These are phyloP conservation scores for Ceratobasidium sp. DNA, from an alignment of 1,284 basidiomycete genomes.

Conservation along the genomic window DNA sequence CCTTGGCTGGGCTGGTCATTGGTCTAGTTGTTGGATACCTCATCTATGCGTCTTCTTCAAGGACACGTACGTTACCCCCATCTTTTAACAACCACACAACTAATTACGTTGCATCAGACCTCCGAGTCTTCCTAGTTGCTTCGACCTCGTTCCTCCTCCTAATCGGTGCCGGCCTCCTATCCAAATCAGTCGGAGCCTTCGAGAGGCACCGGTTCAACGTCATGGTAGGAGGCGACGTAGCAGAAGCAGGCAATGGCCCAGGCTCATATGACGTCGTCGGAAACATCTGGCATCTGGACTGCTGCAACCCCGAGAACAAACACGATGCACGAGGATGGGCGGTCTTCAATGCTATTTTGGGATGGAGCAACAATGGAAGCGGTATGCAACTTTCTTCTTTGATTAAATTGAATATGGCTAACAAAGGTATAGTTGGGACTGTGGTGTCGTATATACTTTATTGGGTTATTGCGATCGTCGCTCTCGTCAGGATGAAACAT, in stretches of 20 bases:
- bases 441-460: constrained; percentile 80
- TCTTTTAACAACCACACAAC: background rate
- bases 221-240: constrained; percentile 48
- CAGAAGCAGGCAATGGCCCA: constrained; percentile 51
- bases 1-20: constrained; percentile 79
- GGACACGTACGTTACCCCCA: constrained; percentile 64
- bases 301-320: constrained; percentile 76
- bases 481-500: constrained; percentile 74
- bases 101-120: constrained; percentile 54
- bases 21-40: constrained; percentile 73
- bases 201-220: constrained; percentile 71
- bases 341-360: constrained; percentile 77
- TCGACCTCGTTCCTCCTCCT: constrained; percentile 90
- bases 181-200: constrained; percentile 72
- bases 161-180: constrained; percentile 89
- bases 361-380: constrained; percentile 76
- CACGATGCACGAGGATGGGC: constrained; percentile 67
- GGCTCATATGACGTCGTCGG: constrained; percentile 71
- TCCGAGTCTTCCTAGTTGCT: constrained; percentile 82
- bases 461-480: constrained; percentile 74
- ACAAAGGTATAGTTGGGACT: constrained; percentile 66
- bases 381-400: constrained; percentile 51
- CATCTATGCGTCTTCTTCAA: constrained; percentile 78
- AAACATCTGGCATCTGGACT: constrained; percentile 87
- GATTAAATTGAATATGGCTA: constrained; percentile 48